A percentile compares a stretch with the other conserved stretches of the same genome.
Evolutionary conservation across 805 yeast species (phyloP).

Genomic region (Candida endomychidarum): DNA sequence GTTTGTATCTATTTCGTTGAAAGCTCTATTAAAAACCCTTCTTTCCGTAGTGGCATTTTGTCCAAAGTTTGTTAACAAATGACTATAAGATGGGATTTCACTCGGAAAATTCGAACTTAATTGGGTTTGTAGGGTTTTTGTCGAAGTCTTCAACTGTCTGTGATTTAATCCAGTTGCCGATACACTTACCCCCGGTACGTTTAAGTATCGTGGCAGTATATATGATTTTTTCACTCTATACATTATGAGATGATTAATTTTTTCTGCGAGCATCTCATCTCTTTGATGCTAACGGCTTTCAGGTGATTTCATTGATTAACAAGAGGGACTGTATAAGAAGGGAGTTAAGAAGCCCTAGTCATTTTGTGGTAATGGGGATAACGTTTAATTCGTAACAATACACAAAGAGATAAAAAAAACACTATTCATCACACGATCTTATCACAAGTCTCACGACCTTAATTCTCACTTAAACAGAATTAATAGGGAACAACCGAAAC

Average conservation of each 20-base stretch:
- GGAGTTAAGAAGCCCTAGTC: too few species aligned
- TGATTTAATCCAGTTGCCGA: background rate
- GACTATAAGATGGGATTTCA: slow-evolving; percentile 6
- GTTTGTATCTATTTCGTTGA: slow-evolving; percentile 13
- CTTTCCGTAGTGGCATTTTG: background rate
- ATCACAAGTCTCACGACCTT: background rate
- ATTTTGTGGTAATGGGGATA: too few species aligned
- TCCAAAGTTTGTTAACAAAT: slow-evolving; percentile 1
- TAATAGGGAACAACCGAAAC: too few species aligned
- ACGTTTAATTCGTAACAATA: too few species aligned
- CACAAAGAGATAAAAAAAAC: too few species aligned
- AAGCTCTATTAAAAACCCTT: slow-evolving; percentile 9
- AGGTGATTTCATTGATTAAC: too few species aligned
- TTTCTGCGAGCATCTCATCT: slow-evolving; percentile 6
- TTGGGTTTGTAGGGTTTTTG: slow-evolving; percentile 2
- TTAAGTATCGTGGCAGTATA: background rate
- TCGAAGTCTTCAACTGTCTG: slow-evolving; percentile 2
- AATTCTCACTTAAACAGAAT: background rate
- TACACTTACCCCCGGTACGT: too few species aligned
- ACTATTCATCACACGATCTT: background rate
- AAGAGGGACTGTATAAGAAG: too few species aligned
- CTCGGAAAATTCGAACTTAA: background rate
- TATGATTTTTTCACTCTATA: slow-evolving; percentile 6
- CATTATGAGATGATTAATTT: slow-evolving; percentile 4
- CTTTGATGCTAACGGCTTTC: background rate